Evolutionary conservation across 1,284 basidiomycete species (phyloP).

Genomic region (Porodaedalea pini): DNA sequence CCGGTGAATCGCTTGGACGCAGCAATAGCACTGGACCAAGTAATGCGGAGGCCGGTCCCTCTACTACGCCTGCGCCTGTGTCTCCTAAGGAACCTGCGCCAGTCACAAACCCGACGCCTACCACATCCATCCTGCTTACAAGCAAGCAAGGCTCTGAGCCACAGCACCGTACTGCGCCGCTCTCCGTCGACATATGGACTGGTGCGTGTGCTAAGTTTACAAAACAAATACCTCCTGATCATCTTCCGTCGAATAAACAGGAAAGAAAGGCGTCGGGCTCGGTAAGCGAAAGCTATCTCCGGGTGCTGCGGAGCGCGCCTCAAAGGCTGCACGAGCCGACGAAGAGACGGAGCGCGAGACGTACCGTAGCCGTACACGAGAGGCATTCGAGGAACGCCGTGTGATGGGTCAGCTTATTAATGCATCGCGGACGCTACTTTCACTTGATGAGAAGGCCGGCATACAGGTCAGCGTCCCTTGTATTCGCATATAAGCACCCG

Average conservation of each 20-base stretch:
- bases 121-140: not conserved
- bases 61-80: slow-evolving; percentile 3
- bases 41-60: slow-evolving; percentile 21
- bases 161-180: slow-evolving; percentile 54
- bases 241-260: slow-evolving; percentile 35
- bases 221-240: not conserved
- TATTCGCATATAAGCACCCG: not conserved
- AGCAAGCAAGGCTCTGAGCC: slow-evolving; percentile 20
- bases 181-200: slow-evolving; percentile 73
- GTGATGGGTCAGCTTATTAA: slow-evolving; percentile 64
- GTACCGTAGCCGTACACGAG: slow-evolving; percentile 63
- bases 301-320: slow-evolving; percentile 53
- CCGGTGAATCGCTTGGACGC: slow-evolving; percentile 69
- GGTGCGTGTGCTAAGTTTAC: slow-evolving; percentile 41
- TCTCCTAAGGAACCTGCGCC: not conserved
- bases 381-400: slow-evolving; percentile 69
- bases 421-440: slow-evolving; percentile 67
- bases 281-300: slow-evolving; percentile 68
- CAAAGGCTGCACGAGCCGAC: slow-evolving; percentile 70
- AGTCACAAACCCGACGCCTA: not conserved
- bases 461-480: slow-evolving; percentile 47
- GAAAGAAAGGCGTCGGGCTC: slow-evolving; percentile 72
- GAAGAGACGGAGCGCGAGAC: slow-evolving; percentile 52
- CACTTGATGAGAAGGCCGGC: slow-evolving; percentile 67
- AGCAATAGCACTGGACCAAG: slow-evolving; percentile 25